A percentile compares a stretch with the other conserved stretches of the same genome.
These are phyloP conservation scores for Phytophthora niederhauseri DNA, from an alignment of 352 stramenopile species.

Conservation along the genomic window DNA sequence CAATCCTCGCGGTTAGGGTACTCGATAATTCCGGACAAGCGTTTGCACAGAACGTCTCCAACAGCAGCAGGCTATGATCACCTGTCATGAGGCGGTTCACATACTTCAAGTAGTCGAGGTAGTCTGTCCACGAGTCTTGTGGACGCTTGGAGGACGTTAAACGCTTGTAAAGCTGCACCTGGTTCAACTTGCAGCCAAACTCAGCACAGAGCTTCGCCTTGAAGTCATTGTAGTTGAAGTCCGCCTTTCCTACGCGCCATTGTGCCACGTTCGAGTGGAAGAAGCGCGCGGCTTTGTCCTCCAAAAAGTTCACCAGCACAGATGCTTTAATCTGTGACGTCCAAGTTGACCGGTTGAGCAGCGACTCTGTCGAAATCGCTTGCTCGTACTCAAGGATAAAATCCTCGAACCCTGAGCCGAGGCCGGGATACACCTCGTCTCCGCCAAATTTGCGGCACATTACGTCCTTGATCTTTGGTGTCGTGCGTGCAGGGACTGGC, in stretches of 20 bases:
- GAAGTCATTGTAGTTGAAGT: slow-evolving; percentile 9
- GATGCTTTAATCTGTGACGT: slow-evolving; percentile 6
- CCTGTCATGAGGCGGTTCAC: slow-evolving; percentile 21
- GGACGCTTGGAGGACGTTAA: slow-evolving; percentile 9
- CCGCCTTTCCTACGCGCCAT: slow-evolving; percentile 1
- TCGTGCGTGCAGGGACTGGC: not conserved
- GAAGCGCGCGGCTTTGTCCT: slow-evolving; percentile 6
- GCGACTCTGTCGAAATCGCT: not conserved
- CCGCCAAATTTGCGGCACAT: slow-evolving; percentile 7
- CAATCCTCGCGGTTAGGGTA: slow-evolving; percentile 5
- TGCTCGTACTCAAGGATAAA: slow-evolving; percentile 19
- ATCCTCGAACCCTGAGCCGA: slow-evolving; percentile 8
- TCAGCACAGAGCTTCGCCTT: not conserved
- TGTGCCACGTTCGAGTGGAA: slow-evolving; percentile 12
- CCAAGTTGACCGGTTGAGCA: slow-evolving; percentile 4
- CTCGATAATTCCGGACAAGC: slow-evolving; percentile 11
- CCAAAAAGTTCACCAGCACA: slow-evolving; percentile 10
- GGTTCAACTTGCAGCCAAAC: slow-evolving; percentile 16
- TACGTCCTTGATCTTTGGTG: not conserved
- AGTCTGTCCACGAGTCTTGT: slow-evolving; percentile 19
- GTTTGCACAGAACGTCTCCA: slow-evolving; percentile 16
- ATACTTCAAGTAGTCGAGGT: slow-evolving; percentile 24
- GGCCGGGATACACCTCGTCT: slow-evolving; percentile 4
- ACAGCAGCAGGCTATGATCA: slow-evolving; percentile 8
- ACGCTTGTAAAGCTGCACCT: slow-evolving; percentile 19